Base-by-base conservation (phyloP, 192 early-diverging fungal genomes). In the Coemansia sp. region DNA sequence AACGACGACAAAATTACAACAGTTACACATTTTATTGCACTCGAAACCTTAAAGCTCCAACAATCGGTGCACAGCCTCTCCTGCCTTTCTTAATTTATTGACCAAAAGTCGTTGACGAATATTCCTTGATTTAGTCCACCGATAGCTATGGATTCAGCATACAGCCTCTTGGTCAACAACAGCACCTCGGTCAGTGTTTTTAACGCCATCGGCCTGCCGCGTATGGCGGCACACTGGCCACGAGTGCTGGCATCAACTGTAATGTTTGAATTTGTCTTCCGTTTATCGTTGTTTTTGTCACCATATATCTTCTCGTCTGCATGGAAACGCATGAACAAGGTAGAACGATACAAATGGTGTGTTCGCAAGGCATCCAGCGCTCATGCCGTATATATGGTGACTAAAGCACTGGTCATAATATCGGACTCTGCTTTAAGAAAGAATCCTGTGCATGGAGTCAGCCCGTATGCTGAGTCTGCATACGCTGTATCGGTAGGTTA, bases 401-500 rank as follows among this genome's bases (percentile, higher is more conserved):
- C 77, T 12, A 64, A 82, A 4, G 75, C 88, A 0, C 60, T 84
- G 21, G 86, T 84, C 14, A 56, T 91, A 2, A 66, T 97, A 34
- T 73, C 71, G 58, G 81, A 88, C 52, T 62, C 80, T 18, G 62
- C 69, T 9, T 69, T 97, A 17, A 49, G 56, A 32, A 60, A 78
- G 30, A 85, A 92, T 56, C 83, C 80, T 0, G 7, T 77, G 48
- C 85, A 87, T 67, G 90, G 90, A 12, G 87, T 84, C 52, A 80
- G 81, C 41, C 53, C 60, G n/a, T 81, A 83, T 63, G 84, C 85
- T 4, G 88, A 86, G 18, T 82, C 84, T 14, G 85, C 88, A 21
- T 90, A 88, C 62, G 81, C 91, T 10, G 67, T 96, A 14, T 80
- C 88, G 20, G 83, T 87, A 48, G 91, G 93, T 75, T 90, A 93